Evolutionary conservation across 345 rosid species (phyloP).

Genomic region (Brassica nigra): DNA sequence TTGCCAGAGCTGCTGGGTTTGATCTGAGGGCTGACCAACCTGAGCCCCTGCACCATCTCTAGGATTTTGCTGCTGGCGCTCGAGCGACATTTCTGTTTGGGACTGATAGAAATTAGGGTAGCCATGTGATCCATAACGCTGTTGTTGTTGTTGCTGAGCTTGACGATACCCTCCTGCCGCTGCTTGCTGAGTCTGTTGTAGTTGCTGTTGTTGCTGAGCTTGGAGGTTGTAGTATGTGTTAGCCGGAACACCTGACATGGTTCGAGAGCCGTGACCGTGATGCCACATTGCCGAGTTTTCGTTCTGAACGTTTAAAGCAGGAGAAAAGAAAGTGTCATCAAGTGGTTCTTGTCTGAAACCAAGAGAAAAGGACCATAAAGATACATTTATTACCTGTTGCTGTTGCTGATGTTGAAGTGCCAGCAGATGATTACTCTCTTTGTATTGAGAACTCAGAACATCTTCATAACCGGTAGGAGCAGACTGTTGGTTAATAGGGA

Average conservation of each 20-base stretch:
- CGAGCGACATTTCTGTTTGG: slow-evolving; percentile 69
- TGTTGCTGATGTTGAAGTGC: slow-evolving; percentile 65
- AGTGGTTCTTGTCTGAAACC: neutral
- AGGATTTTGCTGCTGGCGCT: slow-evolving; percentile 81
- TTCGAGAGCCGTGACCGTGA: slow-evolving; percentile 71
- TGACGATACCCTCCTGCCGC: slow-evolving; percentile 47
- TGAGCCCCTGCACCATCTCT: slow-evolving; percentile 50
- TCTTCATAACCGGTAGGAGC: slow-evolving; percentile 78
- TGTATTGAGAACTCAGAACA: slow-evolving; percentile 70
- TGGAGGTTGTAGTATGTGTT: slow-evolving; percentile 84
- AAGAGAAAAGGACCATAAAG: neutral
- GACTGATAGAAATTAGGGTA: slow-evolving; percentile 87
- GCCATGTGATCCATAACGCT: slow-evolving; percentile 71
- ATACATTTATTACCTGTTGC: slow-evolving; percentile 12
- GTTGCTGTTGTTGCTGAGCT: slow-evolving; percentile 55
- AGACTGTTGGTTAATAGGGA: slow-evolving; percentile 59
- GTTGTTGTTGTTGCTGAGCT: slow-evolving; percentile 73
- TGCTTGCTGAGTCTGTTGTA: slow-evolving; percentile 47
- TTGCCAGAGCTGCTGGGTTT: slow-evolving; percentile 38
- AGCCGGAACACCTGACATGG: slow-evolving; percentile 64
- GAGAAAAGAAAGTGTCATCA: neutral
- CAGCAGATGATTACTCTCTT: slow-evolving; percentile 65
- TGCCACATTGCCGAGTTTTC: slow-evolving; percentile 82
- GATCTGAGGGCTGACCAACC: slow-evolving; percentile 70
- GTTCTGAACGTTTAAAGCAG: slow-evolving; percentile 46